A percentile compares a stretch with the other conserved stretches of the same genome.
Evolutionary conservation across 2,329 filamentous ascomycete genomes (phyloP).

Genomic region (Pseudopyricularia cyperi): DNA sequence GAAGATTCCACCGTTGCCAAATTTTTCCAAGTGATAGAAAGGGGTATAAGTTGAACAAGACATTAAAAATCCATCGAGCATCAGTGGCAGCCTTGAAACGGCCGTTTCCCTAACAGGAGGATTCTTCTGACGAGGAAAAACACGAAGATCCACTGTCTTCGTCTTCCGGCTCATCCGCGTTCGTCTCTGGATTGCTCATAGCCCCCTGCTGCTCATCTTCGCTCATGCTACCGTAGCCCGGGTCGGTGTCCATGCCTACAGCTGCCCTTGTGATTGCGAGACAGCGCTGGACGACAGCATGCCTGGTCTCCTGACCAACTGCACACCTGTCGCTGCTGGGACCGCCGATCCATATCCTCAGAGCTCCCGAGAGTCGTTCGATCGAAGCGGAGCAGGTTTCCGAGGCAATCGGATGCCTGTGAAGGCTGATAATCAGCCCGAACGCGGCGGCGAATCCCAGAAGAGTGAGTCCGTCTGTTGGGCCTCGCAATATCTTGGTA

Average conservation of each 20-base stretch:
- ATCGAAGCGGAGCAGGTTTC: slow-evolving; percentile 33
- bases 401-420: slow-evolving; percentile 30
- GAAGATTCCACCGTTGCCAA: no score
- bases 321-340: slow-evolving; percentile 35
- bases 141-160: slow-evolving; percentile 7
- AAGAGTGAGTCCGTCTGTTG: slow-evolving; percentile 32
- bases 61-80: not conserved
- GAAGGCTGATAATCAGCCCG: slow-evolving; percentile 41
- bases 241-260: slow-evolving; percentile 47
- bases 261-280: slow-evolving; percentile 40
- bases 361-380: slow-evolving; percentile 41
- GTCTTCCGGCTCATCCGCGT: slow-evolving; percentile 15
- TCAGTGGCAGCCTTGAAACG: not conserved
- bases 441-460: slow-evolving; percentile 47
- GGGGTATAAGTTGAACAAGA: not conserved
- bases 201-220: slow-evolving; percentile 15
- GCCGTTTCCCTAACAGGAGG: not conserved
- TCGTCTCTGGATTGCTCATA: not conserved
- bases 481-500: slow-evolving; percentile 31
- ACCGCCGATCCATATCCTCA: slow-evolving; percentile 50
- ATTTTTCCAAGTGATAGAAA: not conserved
- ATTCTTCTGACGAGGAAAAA: slow-evolving; percentile 1
- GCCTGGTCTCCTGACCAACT: slow-evolving; percentile 36
- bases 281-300: slow-evolving; percentile 41
- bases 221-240: slow-evolving; percentile 46